These are phyloP conservation scores for Rhexocercosporidium sp. DNA, from an alignment of 2,329 filamentous ascomycete species.

Conservation along the genomic window DNA sequence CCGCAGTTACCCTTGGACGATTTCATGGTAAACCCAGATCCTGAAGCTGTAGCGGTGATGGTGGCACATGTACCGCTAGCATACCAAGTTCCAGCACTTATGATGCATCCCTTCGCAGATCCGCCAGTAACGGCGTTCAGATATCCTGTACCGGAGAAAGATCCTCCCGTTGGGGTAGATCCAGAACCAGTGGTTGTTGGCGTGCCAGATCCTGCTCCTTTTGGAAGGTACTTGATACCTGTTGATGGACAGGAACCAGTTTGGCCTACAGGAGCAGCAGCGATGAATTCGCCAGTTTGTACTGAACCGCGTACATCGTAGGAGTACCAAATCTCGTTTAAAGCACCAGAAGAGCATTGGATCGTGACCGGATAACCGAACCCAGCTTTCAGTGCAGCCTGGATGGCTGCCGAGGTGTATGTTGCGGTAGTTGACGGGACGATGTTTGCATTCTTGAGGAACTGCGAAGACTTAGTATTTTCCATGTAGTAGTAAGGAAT, in stretches of 20 bases:
- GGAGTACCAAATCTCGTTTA: constrained; percentile 59
- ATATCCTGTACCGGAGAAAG: constrained; percentile 60
- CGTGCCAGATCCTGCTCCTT: constrained; percentile 38
- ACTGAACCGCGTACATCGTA: constrained; percentile 58
- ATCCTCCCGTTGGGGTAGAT: constrained; percentile 39
- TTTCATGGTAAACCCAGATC: constrained; percentile 50
- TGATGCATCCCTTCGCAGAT: constrained; percentile 68
- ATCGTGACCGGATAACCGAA: constrained; percentile 53
- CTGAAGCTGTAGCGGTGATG: constrained; percentile 58
- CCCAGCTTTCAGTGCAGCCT: constrained; percentile 48
- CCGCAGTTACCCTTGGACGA: constrained; percentile 65
- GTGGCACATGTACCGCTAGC: constrained; percentile 70
- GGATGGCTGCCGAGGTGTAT: constrained; percentile 51
- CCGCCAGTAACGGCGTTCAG: constrained; percentile 57
- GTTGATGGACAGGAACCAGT: constrained; percentile 56
- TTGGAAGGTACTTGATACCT: constrained; percentile 62
- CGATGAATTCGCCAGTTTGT: constrained; percentile 54
- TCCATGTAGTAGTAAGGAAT: too few relatives aligned
- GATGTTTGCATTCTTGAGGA: constrained; percentile 66
- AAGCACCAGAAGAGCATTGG: constrained; percentile 49
- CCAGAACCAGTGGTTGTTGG: constrained; percentile 46
- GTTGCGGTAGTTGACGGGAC: constrained; percentile 50
- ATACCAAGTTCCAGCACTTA: constrained; percentile 71
- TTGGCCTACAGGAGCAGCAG: constrained; percentile 35
- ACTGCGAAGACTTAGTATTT: constrained; percentile 60